Percentiles rank a stretch among this genome's conserved stretches.
Evolutionary conservation across 768 basidiomycete genomes (phyloP).

Genomic region (Mycena chlorophos): DNA sequence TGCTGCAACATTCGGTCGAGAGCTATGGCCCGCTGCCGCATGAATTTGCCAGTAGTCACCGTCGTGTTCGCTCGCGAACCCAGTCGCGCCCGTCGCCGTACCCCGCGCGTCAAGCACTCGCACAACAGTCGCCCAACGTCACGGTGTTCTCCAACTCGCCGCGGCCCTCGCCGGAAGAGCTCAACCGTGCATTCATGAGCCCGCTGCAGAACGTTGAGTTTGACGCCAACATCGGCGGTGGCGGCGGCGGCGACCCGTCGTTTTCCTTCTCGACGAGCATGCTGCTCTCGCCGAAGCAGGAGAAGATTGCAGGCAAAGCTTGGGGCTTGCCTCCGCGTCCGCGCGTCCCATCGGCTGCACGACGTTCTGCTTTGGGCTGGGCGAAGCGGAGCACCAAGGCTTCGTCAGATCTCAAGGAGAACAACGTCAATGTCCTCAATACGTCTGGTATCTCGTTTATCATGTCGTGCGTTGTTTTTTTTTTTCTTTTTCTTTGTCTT

Average conservation of each 20-base stretch:
- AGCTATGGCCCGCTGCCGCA: constrained; percentile 73
- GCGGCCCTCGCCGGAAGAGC: constrained; percentile 28
- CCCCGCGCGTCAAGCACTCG: constrained; percentile 49
- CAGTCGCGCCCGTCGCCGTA: constrained; percentile 76
- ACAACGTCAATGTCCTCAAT: constrained; percentile 28
- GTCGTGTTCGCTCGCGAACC: constrained; percentile 64
- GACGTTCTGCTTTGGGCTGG: constrained; percentile 62
- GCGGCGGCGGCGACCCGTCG: constrained; percentile 35
- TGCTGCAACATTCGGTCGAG: constrained; percentile 71
- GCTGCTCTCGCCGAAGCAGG: constrained; percentile 37
- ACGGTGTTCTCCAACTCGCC: constrained; percentile 12
- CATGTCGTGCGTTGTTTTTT: constrained; percentile 53
- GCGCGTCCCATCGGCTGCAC: constrained; percentile 53
- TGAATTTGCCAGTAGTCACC: constrained; percentile 64
- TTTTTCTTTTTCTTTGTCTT: not conserved
- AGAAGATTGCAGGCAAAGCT: constrained; percentile 41
- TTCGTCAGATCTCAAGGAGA: constrained; percentile 58
- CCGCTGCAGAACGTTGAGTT: constrained; percentile 45
- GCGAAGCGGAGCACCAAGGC: constrained; percentile 59
- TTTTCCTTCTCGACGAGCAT: constrained; percentile 48
- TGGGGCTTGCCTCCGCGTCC: constrained; percentile 44
- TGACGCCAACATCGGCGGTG: constrained; percentile 43
- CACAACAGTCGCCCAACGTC: constrained; percentile 41
- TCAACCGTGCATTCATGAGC: constrained; percentile 17
- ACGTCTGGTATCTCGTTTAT: constrained; percentile 39